A percentile compares a stretch with the other conserved stretches of the same genome.
These are phyloP conservation scores for Oryza brachyantha DNA, from an alignment of 176 grass and related monocot species.

Conservation along the genomic window DNA sequence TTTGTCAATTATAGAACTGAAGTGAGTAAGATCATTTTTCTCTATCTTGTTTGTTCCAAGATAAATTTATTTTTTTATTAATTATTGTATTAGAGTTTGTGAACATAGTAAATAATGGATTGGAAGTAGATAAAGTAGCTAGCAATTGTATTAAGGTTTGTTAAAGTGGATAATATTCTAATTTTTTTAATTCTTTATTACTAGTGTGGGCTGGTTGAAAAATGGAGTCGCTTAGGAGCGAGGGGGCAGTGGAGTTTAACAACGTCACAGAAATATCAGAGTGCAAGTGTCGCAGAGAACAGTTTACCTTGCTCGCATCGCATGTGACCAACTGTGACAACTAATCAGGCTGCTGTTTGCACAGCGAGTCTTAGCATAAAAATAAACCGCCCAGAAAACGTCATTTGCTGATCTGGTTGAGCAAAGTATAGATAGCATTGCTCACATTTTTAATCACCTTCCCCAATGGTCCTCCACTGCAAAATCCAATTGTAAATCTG, in stretches of 20 bases:
- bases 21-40: too few species aligned
- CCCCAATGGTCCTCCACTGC: background rate
- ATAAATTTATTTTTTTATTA: too few species aligned
- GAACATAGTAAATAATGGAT: too few species aligned
- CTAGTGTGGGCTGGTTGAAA: too few species aligned
- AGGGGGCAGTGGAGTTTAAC: background rate
- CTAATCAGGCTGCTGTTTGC: background rate
- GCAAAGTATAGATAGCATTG: background rate
- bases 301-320: background rate
- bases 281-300: background rate
- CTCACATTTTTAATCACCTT: background rate
- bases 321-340: background rate
- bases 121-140: too few species aligned
- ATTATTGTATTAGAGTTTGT: too few species aligned
- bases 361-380: background rate
- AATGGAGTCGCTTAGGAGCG: too few species aligned
- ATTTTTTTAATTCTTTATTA: too few species aligned
- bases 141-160: too few species aligned
- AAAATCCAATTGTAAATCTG: constrained; percentile 14
- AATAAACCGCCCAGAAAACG: background rate
- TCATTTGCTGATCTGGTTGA: constrained; percentile 18
- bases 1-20: too few species aligned
- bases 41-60: too few species aligned
- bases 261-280: background rate
- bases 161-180: too few species aligned